Base-by-base conservation (phyloP, 805 yeast genomes). In the Wickerhamiella lipophila region DNA sequence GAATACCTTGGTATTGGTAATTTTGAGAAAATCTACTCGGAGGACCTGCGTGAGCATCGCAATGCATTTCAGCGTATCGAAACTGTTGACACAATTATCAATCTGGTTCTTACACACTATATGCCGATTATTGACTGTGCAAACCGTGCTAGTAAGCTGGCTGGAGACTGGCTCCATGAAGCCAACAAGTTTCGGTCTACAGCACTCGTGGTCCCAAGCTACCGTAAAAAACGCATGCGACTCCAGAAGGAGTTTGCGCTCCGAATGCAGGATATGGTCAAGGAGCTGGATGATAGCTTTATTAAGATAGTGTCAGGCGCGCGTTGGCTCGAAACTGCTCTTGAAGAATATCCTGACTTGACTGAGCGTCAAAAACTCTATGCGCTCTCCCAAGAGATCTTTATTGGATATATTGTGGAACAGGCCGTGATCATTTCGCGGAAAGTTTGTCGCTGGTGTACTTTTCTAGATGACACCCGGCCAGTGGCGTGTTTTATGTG, bases 181-280 rank as follows among this genome's bases (percentile, higher is more conserved):
- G 58, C 60, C 6, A 57, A 59, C 45, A 47, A 50, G 8, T 58
- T 30, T 38, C 50, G 63, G n/a, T 13, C 50, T 4, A 49, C 49
- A 16, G 39, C 56, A 1, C 40, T 50, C 5, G 5, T 56, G 5
- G n/a, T 43, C 8, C 56, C 57, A 3, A 49, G 23, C 21, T 42
- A 21, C 32, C 48, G 51, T 49, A 49, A 29, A 29, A 39, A 21
- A 23, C 41, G 47, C 3, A 27, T 34, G 18, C 43, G 19, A 26
- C 27, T 27, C 7, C 50, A 43, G 22, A 25, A 27, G 32, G 49
- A 47, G 39, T 39, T 30, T 21, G 47, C 47, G 19, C 50, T 30
- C 15, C 22, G 30, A n/a, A 49, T 50, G 30, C 42, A 27, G 12
- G 52, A 47, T 29, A 49, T 39, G 7, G 32, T 45, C 18, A 46